Evolutionary conservation across 208 protist genomes (phyloP).

Genomic region (Trichomonas gallinae): DNA sequence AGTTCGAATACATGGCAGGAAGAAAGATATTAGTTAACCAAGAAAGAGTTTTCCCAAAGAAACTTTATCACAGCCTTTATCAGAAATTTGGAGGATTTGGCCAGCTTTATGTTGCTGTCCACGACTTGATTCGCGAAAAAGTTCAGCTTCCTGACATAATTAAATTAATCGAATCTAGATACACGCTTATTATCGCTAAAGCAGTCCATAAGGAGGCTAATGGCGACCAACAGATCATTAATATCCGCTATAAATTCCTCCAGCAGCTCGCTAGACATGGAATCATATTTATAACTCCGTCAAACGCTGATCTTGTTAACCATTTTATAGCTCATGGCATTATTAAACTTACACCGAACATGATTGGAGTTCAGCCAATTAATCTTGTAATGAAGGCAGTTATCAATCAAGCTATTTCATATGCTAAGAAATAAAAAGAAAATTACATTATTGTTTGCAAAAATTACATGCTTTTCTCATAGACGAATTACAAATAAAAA

Average conservation of each 20-base stretch:
- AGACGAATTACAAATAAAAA: too few species aligned
- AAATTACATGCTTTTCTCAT: too few species aligned
- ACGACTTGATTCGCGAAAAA: not conserved
- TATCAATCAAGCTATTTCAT: not conserved
- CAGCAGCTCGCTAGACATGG: not conserved
- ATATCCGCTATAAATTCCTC: not conserved
- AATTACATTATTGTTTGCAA: not conserved
- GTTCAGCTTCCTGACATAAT: not conserved
- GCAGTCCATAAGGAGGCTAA: not conserved
- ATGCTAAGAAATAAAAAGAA: not conserved
- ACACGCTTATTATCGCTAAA: not conserved
- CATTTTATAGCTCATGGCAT: not conserved
- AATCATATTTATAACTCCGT: not conserved
- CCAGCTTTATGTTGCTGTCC: not conserved
- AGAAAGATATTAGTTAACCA: not conserved
- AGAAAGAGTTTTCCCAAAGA: not conserved
- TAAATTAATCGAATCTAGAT: not conserved
- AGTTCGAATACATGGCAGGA: not conserved
- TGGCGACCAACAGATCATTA: not conserved
- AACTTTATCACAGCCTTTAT: not conserved
- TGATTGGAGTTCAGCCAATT: not conserved
- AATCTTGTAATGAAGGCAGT: not conserved
- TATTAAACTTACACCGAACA: not conserved
- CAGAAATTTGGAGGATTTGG: not conserved
- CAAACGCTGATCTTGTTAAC: not conserved